phyloP scores from a whole-genome alignment of 768 basidiomycete species.

The Lactarius deliciosus region DNA sequence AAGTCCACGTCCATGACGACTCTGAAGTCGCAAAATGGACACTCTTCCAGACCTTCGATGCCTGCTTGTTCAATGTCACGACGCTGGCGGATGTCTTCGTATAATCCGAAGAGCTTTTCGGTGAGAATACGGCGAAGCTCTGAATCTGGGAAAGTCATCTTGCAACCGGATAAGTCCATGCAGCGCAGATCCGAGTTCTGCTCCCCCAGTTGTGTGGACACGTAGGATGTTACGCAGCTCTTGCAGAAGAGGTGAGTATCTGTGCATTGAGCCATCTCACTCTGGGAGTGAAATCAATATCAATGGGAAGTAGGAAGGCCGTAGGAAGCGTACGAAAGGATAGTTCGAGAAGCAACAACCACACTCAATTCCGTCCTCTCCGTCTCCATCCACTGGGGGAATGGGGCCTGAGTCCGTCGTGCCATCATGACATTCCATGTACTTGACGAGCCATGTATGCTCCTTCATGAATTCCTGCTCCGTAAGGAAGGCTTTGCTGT shows the following conservation, averaged over 20 bases:
- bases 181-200: slow-evolving; percentile 67
- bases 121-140: slow-evolving; percentile 70
- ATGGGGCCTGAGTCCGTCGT: slow-evolving; percentile 30
- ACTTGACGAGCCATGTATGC: slow-evolving; percentile 42
- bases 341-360: slow-evolving; percentile 82
- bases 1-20: slow-evolving; percentile 53
- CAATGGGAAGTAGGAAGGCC: neutral
- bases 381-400: slow-evolving; percentile 36
- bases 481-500: neutral
- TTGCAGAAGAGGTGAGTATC: slow-evolving; percentile 88
- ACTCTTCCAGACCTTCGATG: slow-evolving; percentile 80
- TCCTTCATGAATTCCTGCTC: slow-evolving; percentile 38
- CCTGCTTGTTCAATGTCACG: slow-evolving; percentile 79
- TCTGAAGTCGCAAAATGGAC: slow-evolving; percentile 88
- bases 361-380: slow-evolving; percentile 74
- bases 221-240: slow-evolving; percentile 67
- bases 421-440: slow-evolving; percentile 28
- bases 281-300: slow-evolving; percentile 43
- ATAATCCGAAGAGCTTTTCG: slow-evolving; percentile 63
- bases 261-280: slow-evolving; percentile 84
- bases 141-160: slow-evolving; percentile 60
- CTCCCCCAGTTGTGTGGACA: slow-evolving; percentile 61
- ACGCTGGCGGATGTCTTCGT: slow-evolving; percentile 70
- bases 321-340: slow-evolving; percentile 62
- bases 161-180: slow-evolving; percentile 79